These are phyloP conservation scores for Ilex asprella DNA, from an alignment of 257 asterid genomes.

Conservation along the genomic window DNA sequence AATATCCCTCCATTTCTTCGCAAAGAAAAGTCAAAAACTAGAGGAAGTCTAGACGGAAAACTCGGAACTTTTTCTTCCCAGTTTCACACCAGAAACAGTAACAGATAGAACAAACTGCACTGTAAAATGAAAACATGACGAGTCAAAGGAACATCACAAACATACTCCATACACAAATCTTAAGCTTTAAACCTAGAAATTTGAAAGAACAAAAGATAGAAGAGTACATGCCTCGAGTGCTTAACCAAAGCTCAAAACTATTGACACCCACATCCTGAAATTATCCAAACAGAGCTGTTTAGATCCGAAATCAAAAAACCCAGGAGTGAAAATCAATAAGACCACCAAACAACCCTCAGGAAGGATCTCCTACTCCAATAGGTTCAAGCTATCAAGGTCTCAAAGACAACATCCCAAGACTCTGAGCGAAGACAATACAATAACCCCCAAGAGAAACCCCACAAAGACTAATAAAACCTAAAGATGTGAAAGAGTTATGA, in stretches of 20 bases:
- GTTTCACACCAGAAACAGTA: neutral
- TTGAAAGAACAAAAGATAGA: too few relatives aligned
- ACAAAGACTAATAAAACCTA: conserved; percentile 16
- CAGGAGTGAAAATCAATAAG: too few relatives aligned
- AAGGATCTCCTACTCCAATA: neutral
- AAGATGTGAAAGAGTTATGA: conserved; percentile 14
- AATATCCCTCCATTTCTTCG: conserved; percentile 46
- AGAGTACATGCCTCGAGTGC: conserved; percentile 13
- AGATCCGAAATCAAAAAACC: neutral
- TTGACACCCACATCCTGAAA: conserved; percentile 16
- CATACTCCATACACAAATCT: too few relatives aligned
- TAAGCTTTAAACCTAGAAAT: too few relatives aligned
- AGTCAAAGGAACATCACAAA: too few relatives aligned
- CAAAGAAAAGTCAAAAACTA: neutral
- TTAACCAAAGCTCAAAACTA: conserved; percentile 13
- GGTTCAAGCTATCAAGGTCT: neutral
- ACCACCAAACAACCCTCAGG: neutral
- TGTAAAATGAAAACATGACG: too few relatives aligned
- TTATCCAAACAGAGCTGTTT: neutral
- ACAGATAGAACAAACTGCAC: neutral
- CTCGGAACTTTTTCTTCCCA: neutral
- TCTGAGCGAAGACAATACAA: neutral
- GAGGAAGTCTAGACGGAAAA: too few relatives aligned
- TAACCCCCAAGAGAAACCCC: conserved; percentile 8
- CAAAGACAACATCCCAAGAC: neutral